Evolutionary conservation across 2,329 filamentous ascomycete genomes (phyloP), one percentile per base, ranked within the genome.

Genomic region (Fusarium begoniae): DNA sequence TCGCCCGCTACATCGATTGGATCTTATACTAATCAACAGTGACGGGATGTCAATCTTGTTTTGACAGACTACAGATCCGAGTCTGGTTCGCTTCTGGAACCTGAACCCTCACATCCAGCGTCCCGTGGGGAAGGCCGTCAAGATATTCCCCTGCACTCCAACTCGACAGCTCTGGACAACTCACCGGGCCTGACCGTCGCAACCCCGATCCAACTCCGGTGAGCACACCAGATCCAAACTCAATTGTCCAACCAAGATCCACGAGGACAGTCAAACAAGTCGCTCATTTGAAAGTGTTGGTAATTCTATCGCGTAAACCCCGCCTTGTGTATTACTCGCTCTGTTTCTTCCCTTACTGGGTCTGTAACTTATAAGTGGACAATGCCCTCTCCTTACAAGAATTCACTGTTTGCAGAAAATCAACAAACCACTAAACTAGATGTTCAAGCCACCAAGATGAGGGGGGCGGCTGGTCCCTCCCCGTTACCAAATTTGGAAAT

Each of bases 151-250:
- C 57, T 60, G 57, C 51, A 28, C 35, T 41, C 51, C 35, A 55
- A 41, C 51, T 41, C 51, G 32, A 40, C 47, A 57, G 51, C 37
- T 59, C 66, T 57, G 54, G 62, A 58, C 54, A 56, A 50, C 40
- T 73, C 51, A 73, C 58, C 40, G 47, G 69, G 51, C 66, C 58
- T 59, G 53, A 55, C 56, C 43, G 63, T 56, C 48, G 30, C 70
- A 74, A 74, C 62, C 58, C 72, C 72, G 72, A 72, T 48, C 45
- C 68, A 72, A 69, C 68, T 72, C 72, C 68, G 72, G 55, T 37
- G 60, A 58, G 60, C 53, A 50, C 59, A 60, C 60, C 68, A 62
- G 53, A 58, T 51, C 53, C 28, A 74, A 72, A 65, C 61, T 57
- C 26, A 72, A 72, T 64, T 69, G 30, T 61, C 71, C 55, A 57